Percentiles rank a stretch among this genome's conserved stretches.
Conservation (phyloP, 2,329 filamentous ascomycete genomes). For the Mollisiaceae sp. region DNA sequence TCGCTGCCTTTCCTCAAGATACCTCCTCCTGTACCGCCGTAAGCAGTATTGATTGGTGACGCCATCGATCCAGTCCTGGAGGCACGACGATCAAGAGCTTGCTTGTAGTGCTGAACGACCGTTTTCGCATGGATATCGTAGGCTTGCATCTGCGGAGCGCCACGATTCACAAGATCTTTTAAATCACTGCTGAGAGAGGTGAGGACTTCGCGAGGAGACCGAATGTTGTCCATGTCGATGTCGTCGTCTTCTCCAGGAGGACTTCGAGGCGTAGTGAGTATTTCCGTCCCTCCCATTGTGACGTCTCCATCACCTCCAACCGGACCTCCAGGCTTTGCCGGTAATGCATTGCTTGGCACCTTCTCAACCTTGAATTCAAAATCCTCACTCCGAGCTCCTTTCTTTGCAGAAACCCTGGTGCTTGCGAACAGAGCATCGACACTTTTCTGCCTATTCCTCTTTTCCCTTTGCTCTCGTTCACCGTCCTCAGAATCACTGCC, state of each 20-base stretch:
- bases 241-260: slow-evolving; percentile 18
- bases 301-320: background rate
- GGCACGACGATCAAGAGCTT: slow-evolving; percentile 18
- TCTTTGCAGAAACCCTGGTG: slow-evolving; percentile 43
- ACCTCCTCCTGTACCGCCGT: background rate
- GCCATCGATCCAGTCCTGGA: slow-evolving; percentile 3
- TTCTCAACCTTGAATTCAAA: slow-evolving; percentile 11
- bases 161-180: slow-evolving; percentile 23
- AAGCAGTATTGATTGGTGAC: background rate
- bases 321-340: no score
- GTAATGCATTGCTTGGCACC: no score
- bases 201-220: background rate
- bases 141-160: slow-evolving; percentile 25
- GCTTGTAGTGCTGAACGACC: slow-evolving; percentile 16
- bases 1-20: background rate
- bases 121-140: slow-evolving; percentile 33
- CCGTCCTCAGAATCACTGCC: slow-evolving; percentile 15
- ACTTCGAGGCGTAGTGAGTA: background rate
- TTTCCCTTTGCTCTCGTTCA: slow-evolving; percentile 2
- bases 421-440: slow-evolving; percentile 49
- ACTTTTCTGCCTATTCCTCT: slow-evolving; percentile 35
- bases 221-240: slow-evolving; percentile 25
- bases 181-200: slow-evolving; percentile 8
- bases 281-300: background rate
- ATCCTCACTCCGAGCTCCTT: slow-evolving; percentile 30